A percentile compares a stretch with the other conserved stretches of the same genome.
phyloP scores from a whole-genome alignment of 2,329 filamentous ascomycete genomes.

The Tolypocladium paradoxum region DNA sequence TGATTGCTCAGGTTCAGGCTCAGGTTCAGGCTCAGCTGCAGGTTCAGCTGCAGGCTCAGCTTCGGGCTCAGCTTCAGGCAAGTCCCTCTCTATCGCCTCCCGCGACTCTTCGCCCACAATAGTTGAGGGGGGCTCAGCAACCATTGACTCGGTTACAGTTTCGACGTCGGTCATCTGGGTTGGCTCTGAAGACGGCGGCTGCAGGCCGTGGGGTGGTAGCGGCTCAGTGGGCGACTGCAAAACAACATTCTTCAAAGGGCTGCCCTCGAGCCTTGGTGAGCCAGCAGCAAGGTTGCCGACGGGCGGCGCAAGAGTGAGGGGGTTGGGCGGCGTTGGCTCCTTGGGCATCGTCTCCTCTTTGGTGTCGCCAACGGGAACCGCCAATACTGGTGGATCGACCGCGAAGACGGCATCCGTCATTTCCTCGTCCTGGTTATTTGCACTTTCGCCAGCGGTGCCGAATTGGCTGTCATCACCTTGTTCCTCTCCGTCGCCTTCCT shows the following conservation, averaged over 20 bases:
- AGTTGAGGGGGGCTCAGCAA: conserved; percentile 21
- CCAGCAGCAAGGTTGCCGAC: conserved; percentile 13
- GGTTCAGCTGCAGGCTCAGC: conserved; percentile 7
- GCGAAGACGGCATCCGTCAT: conserved; percentile 24
- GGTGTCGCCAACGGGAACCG: conserved; percentile 14
- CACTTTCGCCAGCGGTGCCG: conserved; percentile 1
- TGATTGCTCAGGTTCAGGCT: conserved; percentile 6
- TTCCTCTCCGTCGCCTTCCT: conserved; percentile 35
- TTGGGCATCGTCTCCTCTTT: conserved; percentile 14
- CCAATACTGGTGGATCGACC: conserved; percentile 10
- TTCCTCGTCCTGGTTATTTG: conserved; percentile 22
- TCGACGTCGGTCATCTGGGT: conserved; percentile 3
- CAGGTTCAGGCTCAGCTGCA: conserved; percentile 4
- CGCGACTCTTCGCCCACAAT: conserved; percentile 18
- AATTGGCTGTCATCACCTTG: conserved; percentile 32
- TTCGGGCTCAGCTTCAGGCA: conserved; percentile 11
- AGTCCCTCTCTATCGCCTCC: conserved; percentile 14
- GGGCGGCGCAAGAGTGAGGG: conserved; percentile 20
- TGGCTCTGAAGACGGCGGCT: background rate
- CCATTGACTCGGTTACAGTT: conserved; percentile 10
- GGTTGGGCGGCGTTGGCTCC: conserved; percentile 15
- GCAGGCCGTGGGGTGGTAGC: conserved; percentile 5
- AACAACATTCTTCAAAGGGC: conserved; percentile 41
- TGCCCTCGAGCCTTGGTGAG: conserved; percentile 33
- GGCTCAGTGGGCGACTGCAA: conserved; percentile 33